phyloP scores from a whole-genome alignment of 805 yeast genomes.

The Nakazawaea anatomiae region DNA sequence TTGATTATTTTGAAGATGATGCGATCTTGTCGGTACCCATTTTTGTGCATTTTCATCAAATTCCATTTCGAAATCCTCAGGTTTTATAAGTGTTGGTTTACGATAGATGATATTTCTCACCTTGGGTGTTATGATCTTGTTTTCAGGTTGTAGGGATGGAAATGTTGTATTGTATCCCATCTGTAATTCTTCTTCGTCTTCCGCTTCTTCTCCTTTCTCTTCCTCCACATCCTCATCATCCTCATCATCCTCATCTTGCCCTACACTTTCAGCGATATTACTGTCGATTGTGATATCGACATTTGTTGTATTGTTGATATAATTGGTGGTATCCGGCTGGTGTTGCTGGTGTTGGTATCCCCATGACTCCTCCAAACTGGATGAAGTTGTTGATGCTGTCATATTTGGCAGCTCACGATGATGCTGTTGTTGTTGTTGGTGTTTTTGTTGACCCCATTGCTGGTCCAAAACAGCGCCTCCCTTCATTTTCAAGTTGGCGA shows the following conservation, averaged over 20 bases:
- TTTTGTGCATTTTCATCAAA: not conserved
- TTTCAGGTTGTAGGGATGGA: slow-evolving; percentile 9
- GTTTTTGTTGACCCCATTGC: not conserved
- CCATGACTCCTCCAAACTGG: slow-evolving; percentile 1
- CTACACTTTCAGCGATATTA: not conserved
- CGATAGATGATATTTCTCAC: not conserved
- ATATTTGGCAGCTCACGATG: too few relatives aligned
- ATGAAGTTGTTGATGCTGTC: not conserved
- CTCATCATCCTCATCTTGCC: not conserved
- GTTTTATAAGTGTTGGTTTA: slow-evolving; percentile 7
- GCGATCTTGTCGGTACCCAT: slow-evolving; percentile 5
- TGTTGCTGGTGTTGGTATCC: not conserved
- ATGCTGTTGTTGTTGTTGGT: not conserved
- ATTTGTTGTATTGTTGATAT: not conserved
- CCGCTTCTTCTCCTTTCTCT: not conserved
- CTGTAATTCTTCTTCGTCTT: not conserved
- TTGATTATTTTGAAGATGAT: not conserved
- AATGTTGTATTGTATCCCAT: slow-evolving; percentile 4
- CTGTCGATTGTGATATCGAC: not conserved
- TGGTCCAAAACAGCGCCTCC: slow-evolving; percentile 1
- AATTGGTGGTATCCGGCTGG: not conserved
- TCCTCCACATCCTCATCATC: not conserved
- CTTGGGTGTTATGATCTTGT: slow-evolving; percentile 6
- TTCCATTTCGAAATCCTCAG: slow-evolving; percentile 7
- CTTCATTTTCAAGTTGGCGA: slow-evolving; percentile 7